phyloP scores from a whole-genome alignment of 2,329 filamentous ascomycete genomes.

The Colletotrichum gigasporum region DNA sequence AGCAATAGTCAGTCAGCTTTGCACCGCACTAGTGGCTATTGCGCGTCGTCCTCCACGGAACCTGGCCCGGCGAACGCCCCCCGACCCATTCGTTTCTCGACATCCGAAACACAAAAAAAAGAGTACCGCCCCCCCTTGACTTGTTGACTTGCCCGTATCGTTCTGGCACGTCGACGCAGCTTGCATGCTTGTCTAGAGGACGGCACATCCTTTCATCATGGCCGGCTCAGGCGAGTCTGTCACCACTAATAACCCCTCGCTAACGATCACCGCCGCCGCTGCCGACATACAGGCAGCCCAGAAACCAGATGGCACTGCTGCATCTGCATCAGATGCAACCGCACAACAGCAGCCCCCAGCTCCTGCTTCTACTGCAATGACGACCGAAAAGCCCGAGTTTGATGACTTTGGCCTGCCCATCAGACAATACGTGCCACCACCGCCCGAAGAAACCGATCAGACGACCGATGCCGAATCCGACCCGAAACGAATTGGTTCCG shows the following conservation, averaged over 20 bases:
- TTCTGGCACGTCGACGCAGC: constrained; percentile 3
- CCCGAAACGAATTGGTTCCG: not conserved
- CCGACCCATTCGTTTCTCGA: constrained; percentile 14
- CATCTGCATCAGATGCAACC: constrained; percentile 35
- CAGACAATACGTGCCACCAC: constrained; percentile 54
- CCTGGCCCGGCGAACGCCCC: constrained; percentile 13
- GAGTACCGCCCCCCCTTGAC: constrained; percentile 8
- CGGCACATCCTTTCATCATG: constrained; percentile 24
- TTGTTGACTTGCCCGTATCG: not conserved
- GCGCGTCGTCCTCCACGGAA: not conserved
- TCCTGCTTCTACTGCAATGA: constrained; percentile 38
- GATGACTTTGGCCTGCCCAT: constrained; percentile 80
- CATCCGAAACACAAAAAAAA: constrained; percentile 25
- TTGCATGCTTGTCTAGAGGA: constrained; percentile 24
- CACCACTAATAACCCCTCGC: constrained; percentile 7
- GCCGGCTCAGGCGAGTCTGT: constrained; percentile 28
- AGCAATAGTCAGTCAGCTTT: not conserved
- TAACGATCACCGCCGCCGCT: constrained; percentile 31
- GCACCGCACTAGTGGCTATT: not conserved
- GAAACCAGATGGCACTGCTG: constrained; percentile 11
- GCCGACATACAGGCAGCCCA: constrained; percentile 37
- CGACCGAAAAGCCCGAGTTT: constrained; percentile 54
- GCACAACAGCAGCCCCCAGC: constrained; percentile 39
- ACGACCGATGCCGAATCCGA: constrained; percentile 11
- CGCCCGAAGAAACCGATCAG: constrained; percentile 26